Percentiles rank a stretch among this genome's conserved stretches.
These are phyloP conservation scores for Pseudogymnoascus sp. DNA, from an alignment of 2,329 filamentous ascomycete species.

Conservation along the genomic window DNA sequence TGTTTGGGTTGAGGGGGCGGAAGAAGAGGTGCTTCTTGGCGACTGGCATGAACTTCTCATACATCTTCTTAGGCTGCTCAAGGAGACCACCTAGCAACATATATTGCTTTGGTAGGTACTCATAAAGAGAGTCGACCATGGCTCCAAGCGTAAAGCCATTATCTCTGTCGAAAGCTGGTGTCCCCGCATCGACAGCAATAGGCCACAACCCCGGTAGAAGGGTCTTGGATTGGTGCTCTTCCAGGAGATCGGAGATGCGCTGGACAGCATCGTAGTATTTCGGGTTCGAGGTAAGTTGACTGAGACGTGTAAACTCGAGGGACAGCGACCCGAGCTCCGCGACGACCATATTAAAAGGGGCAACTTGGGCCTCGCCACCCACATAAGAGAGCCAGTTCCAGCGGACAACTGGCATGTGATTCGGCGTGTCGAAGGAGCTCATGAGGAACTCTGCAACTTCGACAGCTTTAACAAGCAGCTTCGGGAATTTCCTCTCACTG, in stretches of 20 bases:
- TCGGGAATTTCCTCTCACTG: conserved; percentile 58
- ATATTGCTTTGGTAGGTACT: conserved; percentile 60
- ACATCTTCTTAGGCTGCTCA: conserved; percentile 41
- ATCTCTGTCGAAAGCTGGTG: conserved; percentile 43
- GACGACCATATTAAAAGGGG: conserved; percentile 45
- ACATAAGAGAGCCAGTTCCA: conserved; percentile 67
- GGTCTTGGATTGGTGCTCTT: conserved; percentile 44
- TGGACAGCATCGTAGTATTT: conserved; percentile 88
- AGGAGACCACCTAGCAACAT: conserved; percentile 56
- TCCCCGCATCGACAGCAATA: conserved; percentile 38
- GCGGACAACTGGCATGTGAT: conserved; percentile 80
- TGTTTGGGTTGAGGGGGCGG: conserved; percentile 33
- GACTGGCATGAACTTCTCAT: conserved; percentile 37
- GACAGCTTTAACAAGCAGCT: conserved; percentile 62
- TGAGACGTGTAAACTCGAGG: conserved; percentile 85
- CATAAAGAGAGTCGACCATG: conserved; percentile 50
- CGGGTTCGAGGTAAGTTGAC: conserved; percentile 71
- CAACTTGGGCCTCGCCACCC: conserved; percentile 55
- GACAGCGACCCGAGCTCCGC: conserved; percentile 60
- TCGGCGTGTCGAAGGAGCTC: conserved; percentile 75
- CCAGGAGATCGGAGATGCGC: conserved; percentile 48
- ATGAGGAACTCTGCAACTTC: conserved; percentile 65
- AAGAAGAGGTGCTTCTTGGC: conserved; percentile 39
- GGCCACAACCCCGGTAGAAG: conserved; percentile 57
- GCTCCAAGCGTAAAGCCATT: conserved; percentile 49